Percentiles rank a stretch among this genome's conserved stretches.
phyloP scores from a whole-genome alignment of 78 protist species.

The Dictyostelium capitatum region DNA sequence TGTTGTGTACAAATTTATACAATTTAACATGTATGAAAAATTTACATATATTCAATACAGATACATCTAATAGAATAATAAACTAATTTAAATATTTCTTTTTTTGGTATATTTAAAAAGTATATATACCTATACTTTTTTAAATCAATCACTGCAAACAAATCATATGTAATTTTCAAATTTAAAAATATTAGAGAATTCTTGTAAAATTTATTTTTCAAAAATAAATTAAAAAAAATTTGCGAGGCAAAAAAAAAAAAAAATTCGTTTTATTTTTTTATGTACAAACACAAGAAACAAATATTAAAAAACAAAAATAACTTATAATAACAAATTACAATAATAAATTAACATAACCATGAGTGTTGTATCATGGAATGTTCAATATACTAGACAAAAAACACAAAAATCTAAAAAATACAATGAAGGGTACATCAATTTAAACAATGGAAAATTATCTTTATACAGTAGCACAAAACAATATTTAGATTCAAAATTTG shows the following conservation, averaged over 20 bases:
- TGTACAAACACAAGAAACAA: too few relatives aligned
- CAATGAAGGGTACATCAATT: slow-evolving; percentile 23
- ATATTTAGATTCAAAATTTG: slow-evolving; percentile 54
- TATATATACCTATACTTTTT: background rate
- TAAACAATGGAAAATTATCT: background rate
- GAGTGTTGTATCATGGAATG: slow-evolving; percentile 11
- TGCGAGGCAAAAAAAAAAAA: background rate
- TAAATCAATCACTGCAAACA: too few relatives aligned
- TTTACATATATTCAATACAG: too few relatives aligned
- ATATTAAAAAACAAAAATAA: background rate
- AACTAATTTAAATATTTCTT: too few relatives aligned
- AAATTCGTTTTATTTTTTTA: background rate
- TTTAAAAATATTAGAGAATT: background rate
- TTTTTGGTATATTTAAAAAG: too few relatives aligned
- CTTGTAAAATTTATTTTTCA: too few relatives aligned
- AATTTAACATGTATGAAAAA: too few relatives aligned
- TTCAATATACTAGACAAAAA: slow-evolving; percentile 48
- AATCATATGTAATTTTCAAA: too few relatives aligned
- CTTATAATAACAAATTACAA: background rate
- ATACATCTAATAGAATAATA: too few relatives aligned
- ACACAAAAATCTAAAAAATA: slow-evolving; percentile 12
- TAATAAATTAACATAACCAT: background rate
- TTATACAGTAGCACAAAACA: slow-evolving; percentile 11
- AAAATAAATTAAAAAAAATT: background rate
- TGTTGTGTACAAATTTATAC: too few relatives aligned